Evolutionary conservation across 306 rosid species (phyloP), one percentile per base, ranked within the genome.

Genomic region (Gastrolobium bilobum): DNA sequence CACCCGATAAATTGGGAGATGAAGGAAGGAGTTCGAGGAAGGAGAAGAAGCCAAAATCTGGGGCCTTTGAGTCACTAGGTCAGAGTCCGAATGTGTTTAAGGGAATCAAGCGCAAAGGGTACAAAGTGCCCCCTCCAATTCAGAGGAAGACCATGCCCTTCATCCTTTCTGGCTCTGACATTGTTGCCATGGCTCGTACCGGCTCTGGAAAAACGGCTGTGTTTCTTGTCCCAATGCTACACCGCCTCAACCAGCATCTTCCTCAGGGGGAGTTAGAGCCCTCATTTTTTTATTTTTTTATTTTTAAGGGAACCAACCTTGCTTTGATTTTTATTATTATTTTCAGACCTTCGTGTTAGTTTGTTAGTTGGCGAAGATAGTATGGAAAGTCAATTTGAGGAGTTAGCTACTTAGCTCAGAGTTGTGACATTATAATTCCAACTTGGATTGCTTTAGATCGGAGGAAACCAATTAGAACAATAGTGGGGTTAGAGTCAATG

Each of bases 181-280:
- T 94, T 4, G 97, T 94, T 6, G 97, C 99, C 79, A 94, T 94
- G 99, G 99, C 99, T 67, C 92, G 99, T 6, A 94, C 99, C 0
- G 97, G 97, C 7, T 94, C 99, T 0, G 97, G 99, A 10, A 94
- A 94, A 73, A 94, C 97, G 30, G 97, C 99, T 0, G 99, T 97
- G 8, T 94, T 94, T 78, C 89, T 94, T 1, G 38, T 94, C 42
- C 99, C 99, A 2, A 94, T 94, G 99, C 81, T 94, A 9, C 89
- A 94, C 80, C 97, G 95, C 7, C 82, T 94, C 39, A 82, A 87
- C 68, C 89, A 89, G 77, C 99, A 94, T 65, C 66, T 88, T 8
- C 91, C 97, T 37, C 97, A 91, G 84, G 82, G 88, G 99, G 99
- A 2, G 92, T 87, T 34, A 81, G 99, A 81, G 99, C 93, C 50